Base-by-base conservation (phyloP, 2,329 filamentous ascomycete genomes). In the Xylariaceae sp. region DNA sequence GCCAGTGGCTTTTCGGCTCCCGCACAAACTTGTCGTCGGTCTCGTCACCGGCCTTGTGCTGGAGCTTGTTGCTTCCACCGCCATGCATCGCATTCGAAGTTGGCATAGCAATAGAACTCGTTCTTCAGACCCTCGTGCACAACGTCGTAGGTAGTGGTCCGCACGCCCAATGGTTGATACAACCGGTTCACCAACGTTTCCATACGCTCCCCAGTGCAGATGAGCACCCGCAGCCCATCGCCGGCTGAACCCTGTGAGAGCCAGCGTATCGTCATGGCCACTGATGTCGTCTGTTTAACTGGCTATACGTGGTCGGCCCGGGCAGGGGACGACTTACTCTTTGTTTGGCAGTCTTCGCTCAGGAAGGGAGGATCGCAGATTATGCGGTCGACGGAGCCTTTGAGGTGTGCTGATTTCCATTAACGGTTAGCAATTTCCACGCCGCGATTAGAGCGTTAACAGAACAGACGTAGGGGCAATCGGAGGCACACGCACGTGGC, bases 171-270 rank as follows among this genome's bases (percentile, higher is more conserved):
- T 31, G 76, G 70, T 32, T 67, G 18, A 59, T 89, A 89, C n/a
- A 90, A 65, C 57, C 76, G 83, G 9, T 53, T 62, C 12, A 88
- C 70, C 11, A 88, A 64, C 1, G 55, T 47, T 43, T 77, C 72
- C 83, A 90, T 85, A 32, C 84, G 72, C 64, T 90, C 85, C 40
- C 86, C 86, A 1, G 86, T 92, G 60, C 81, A 86, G 18, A 85
- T 68, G 36, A 90, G 74, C 36, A 88, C 52, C 4, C 62, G 59
- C n/a, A 54, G 37, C 14, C 19, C n/a, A 28, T 26, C 33, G 46
- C 31, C 19, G 49, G 28, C 12, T 41, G 42, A 14, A 49, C 8
- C 52, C 43, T 74, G 81, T 17, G 78, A 69, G 31, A 90, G 69
- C 81, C 80, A 89, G n/a, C 81, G 75, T 13, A 81, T 76, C 2